Evolutionary conservation across 2,329 filamentous ascomycete species (phyloP).

Genomic region (Hortaea sp.): DNA sequence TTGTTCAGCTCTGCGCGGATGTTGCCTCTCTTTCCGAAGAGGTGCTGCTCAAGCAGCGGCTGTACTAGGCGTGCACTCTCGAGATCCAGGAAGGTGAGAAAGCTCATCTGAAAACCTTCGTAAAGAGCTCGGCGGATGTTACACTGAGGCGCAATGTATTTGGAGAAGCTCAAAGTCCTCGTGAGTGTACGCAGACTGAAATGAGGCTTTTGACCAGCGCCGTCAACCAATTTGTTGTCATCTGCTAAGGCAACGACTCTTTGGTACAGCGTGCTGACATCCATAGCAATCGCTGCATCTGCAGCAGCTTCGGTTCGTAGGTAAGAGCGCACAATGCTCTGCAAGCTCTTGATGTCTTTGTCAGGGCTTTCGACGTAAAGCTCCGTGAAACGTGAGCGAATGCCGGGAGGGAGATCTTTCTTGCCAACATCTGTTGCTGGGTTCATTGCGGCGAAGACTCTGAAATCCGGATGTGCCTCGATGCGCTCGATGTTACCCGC

Average conservation of each 20-base stretch:
- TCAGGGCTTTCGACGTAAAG: conserved; percentile 90
- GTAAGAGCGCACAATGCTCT: conserved; percentile 82
- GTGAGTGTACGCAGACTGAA: conserved; percentile 94
- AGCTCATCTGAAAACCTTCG: conserved; percentile 97
- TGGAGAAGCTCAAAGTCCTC: conserved; percentile 77
- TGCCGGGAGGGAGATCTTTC: conserved; percentile 77
- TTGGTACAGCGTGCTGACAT: conserved; percentile 79
- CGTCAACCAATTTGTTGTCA: conserved; percentile 80
- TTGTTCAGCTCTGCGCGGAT: conserved; percentile 65
- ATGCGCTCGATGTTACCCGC: conserved; percentile 88
- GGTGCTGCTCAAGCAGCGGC: conserved; percentile 68
- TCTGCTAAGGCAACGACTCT: conserved; percentile 74
- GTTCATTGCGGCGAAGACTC: conserved; percentile 98
- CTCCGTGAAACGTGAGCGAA: conserved; percentile 89
- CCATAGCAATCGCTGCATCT: conserved; percentile 63
- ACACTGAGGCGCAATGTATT: conserved; percentile 73
- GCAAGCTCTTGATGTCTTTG: conserved; percentile 71
- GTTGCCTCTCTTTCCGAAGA: conserved; percentile 62
- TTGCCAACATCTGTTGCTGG: conserved; percentile 96
- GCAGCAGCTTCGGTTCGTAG: conserved; percentile 59
- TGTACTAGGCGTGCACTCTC: conserved; percentile 70
- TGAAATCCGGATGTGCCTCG: conserved; percentile 80
- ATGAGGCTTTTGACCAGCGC: conserved; percentile 89
- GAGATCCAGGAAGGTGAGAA: conserved; percentile 76
- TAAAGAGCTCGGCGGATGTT: conserved; percentile 77